Evolutionary conservation across 2,329 filamentous ascomycete genomes (phyloP).

Genomic region (Ophiostoma sp.): DNA sequence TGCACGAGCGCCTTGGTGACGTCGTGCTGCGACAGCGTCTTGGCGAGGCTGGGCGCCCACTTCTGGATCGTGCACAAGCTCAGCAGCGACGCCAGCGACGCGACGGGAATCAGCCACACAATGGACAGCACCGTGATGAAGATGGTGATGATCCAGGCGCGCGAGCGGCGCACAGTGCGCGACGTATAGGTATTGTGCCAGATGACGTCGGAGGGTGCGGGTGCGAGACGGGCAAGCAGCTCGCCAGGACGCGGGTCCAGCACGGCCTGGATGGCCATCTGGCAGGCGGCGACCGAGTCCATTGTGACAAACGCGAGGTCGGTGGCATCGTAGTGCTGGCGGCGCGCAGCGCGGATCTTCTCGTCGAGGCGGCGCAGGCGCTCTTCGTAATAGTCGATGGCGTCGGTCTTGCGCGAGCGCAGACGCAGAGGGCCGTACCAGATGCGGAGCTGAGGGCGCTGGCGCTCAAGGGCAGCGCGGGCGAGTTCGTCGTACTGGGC

Average conservation of each 20-base stretch:
- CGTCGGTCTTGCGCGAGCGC: slow-evolving; percentile 69
- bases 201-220: slow-evolving; percentile 84
- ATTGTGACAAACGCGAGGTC: slow-evolving; percentile 94
- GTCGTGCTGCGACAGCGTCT: slow-evolving; percentile 60
- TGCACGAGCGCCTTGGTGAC: slow-evolving; percentile 72
- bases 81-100: slow-evolving; percentile 70
- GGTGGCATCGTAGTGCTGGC: slow-evolving; percentile 69
- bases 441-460: slow-evolving; percentile 63
- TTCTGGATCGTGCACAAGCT: slow-evolving; percentile 74
- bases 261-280: slow-evolving; percentile 94
- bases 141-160: slow-evolving; percentile 77
- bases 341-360: slow-evolving; percentile 62
- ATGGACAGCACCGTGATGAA: slow-evolving; percentile 79
- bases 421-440: slow-evolving; percentile 74
- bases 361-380: slow-evolving; percentile 74
- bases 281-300: slow-evolving; percentile 85
- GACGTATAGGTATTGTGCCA: slow-evolving; percentile 90
- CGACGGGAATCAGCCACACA: slow-evolving; percentile 80
- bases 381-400: slow-evolving; percentile 91
- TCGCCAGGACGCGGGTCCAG: slow-evolving; percentile 85
- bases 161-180: slow-evolving; percentile 64
- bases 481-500: slow-evolving; percentile 33
- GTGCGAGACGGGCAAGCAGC: slow-evolving; percentile 77
- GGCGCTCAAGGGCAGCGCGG: slow-evolving; percentile 34
- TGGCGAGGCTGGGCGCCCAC: slow-evolving; percentile 64